Evolutionary conservation across 1,139 yeast species (phyloP), one percentile per base, ranked within the genome.

Genomic region (Pichia sp.): DNA sequence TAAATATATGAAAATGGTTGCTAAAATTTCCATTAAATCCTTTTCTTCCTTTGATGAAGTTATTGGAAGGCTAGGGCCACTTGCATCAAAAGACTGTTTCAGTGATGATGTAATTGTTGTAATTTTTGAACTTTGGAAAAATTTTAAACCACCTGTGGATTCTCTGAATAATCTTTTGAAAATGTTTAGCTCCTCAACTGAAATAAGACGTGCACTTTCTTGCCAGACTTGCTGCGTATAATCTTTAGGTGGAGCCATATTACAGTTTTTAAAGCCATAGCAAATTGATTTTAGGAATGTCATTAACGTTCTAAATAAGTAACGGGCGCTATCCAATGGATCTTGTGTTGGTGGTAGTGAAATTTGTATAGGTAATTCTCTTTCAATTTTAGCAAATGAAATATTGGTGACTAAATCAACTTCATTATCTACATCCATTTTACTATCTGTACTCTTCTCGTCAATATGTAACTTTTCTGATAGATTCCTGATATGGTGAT

Each of bases 21-120:
- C 97, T 63, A 94, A 82, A 2, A 90, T 85, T 63, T 94, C 98
- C 96, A 92, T 89, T 52, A 90, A 72, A 58, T 94, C 98, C 58
- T 92, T 89, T 54, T 90, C 97, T 61, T 90, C 97, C 57, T 88
- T 89, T 0, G 95, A 82, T 1, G 95, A 85, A 3, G 90, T 81
- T 7, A 86, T 85, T 6, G 96, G 95, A 43, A 86, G 68, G 53
- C 83, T 85, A 7, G 95, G 90, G 3, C 89, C 89, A 22, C 86
- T 80, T 32, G 84, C 75, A 59, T 87, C 96, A 62, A 85, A 79
- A 9, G 79, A 71, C 49, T 76, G 74, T 30, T 74, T 66, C 47
- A 70, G 66, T 26, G 63, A 58, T 26, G 65, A 50, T 26, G 64
- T 58, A 3, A 62, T 59, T 36, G 68, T 67, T 44, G 71, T 72